Conservation (phyloP, 2,329 filamentous ascomycete genomes). For the Colletotrichum simmondsii region DNA sequence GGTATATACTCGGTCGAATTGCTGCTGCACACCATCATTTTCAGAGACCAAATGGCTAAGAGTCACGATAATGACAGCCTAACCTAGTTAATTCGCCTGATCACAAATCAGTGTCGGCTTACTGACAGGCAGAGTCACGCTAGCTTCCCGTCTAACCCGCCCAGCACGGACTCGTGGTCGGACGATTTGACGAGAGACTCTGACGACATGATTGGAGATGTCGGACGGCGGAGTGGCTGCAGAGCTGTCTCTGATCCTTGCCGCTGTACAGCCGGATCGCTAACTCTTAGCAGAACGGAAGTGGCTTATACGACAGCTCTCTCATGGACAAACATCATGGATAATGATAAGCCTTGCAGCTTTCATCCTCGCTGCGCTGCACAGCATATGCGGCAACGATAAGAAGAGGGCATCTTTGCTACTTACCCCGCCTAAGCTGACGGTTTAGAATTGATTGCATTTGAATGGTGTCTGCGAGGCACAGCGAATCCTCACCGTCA, state of each 20-base stretch:
- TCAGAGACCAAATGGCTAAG: not conserved
- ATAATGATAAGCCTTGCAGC: conserved; percentile 13
- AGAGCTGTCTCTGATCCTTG: not conserved
- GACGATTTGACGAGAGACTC: conserved; percentile 18
- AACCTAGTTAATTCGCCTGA: conserved; percentile 6
- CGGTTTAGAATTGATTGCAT: conserved; percentile 24
- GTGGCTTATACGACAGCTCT: not conserved
- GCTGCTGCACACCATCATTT: conserved; percentile 17
- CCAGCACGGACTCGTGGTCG: conserved; percentile 19
- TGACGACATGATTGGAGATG: conserved; percentile 11
- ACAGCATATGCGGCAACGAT: not conserved
- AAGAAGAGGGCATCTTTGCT: conserved; percentile 12
- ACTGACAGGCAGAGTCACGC: conserved; percentile 20
- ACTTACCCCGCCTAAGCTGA: conserved; percentile 19
- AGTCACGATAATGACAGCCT: conserved; percentile 18
- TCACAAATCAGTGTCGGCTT: conserved; percentile 2
- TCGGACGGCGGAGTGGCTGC: conserved; percentile 7
- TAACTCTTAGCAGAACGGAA: not conserved
- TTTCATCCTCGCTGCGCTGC: not conserved
- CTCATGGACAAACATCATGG: not conserved
- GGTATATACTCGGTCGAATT: not conserved
- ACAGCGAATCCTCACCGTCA: conserved; percentile 21
- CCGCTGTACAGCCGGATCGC: not conserved
- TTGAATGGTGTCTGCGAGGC: conserved; percentile 1
- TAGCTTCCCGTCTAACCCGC: conserved; percentile 23